These are phyloP conservation scores for Solanum chiquidenum DNA, from an alignment of 257 asterid genomes.

Conservation along the genomic window DNA sequence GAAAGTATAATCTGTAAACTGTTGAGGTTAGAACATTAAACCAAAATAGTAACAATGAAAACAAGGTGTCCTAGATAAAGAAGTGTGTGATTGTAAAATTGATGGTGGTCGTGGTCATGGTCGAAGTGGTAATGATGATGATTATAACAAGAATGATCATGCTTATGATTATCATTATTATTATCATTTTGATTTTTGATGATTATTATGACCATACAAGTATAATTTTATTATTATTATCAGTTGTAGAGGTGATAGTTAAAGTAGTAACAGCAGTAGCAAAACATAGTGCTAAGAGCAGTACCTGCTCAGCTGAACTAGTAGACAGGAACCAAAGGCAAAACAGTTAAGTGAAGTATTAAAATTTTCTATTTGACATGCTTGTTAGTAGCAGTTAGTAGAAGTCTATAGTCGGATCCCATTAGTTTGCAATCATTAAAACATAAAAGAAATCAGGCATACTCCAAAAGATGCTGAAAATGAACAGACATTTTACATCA, in stretches of 20 bases:
- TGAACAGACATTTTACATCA: background rate
- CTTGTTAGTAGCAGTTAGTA: background rate
- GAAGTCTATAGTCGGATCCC: background rate
- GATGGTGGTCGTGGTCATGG: background rate
- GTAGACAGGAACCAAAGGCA: background rate
- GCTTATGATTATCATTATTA: background rate
- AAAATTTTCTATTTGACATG: background rate
- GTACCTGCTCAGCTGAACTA: background rate
- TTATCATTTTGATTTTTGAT: background rate
- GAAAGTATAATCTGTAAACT: background rate
- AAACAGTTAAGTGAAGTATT: background rate
- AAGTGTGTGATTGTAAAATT: background rate
- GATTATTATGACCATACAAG: background rate
- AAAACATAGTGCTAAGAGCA: background rate
- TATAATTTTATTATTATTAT: background rate
- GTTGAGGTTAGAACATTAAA: background rate
- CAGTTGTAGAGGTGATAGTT: background rate
- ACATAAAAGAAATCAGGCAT: conserved; percentile 1
- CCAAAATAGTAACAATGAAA: background rate
- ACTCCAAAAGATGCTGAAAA: background rate
- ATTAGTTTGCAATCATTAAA: background rate
- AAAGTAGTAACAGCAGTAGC: background rate
- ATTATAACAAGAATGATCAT: background rate
- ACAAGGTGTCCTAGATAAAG: background rate
- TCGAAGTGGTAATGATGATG: background rate